Base-by-base conservation (phyloP, 768 basidiomycete species). In the Austroboletus festivus region DNA sequence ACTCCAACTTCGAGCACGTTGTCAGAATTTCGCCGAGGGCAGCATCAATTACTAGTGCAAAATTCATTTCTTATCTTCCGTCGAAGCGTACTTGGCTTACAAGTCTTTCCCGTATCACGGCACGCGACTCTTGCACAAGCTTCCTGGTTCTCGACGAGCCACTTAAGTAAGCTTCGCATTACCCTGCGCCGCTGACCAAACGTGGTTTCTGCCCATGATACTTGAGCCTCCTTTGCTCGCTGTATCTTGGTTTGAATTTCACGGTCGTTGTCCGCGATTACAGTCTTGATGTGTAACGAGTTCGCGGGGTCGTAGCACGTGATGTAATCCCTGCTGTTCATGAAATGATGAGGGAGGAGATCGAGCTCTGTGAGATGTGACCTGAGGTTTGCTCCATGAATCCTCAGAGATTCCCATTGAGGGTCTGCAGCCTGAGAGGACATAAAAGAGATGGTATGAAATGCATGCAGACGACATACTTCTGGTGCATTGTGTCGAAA, bases 1-100 rank as follows among this genome's bases (percentile, higher is more conserved):
- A 98, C 55, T 95, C 89, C 70, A 97, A 73, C 66, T 99, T 99
- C 11, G 90, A 88, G 61, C 90, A 89, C 0, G 93, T 96, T n/a
- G 89, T 89, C 37, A 99, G 61, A 55, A 98, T 88, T 69, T 99
- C 96, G 30, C 96, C 96, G 34, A 99, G 75, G 2, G 89, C 86
- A 26, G 94, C 93, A 58, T 98, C 95, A 51, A 98, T 76, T 65
- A 94, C 94, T 96, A 44, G 21, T 51, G 12, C 4, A 30, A 48
- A 46, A n/a, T 44, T 53, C 31, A 51, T 38, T 42, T 38, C 46
- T 41, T 4, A 20, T 0, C 22, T 35, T 35, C 21, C 16, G 12
- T 42, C 24, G 28, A 42, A 47, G 23, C 0, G 5, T 11, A 3
- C 12, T 35, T 38, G 24, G 78, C 87, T 67, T 58, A 90, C 90